Percentiles rank a stretch among this genome's conserved stretches.
Evolutionary conservation across 768 basidiomycete genomes (phyloP).

Genomic region (Suillus paluster): DNA sequence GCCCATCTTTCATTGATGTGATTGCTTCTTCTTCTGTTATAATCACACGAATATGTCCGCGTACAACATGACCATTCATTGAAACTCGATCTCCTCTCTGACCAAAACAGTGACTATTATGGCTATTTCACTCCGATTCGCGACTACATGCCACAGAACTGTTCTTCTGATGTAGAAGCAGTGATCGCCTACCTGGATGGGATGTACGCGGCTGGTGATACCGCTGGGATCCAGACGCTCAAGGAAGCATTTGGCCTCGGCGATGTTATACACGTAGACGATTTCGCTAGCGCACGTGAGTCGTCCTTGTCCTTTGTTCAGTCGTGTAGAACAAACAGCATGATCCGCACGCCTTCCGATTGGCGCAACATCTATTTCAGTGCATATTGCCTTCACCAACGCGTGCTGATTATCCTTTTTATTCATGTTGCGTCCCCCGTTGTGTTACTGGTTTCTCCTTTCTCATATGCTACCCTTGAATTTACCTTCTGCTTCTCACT

Average conservation of each 20-base stretch:
- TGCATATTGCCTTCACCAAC: background rate
- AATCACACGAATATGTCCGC: background rate
- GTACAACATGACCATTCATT: background rate
- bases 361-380: background rate
- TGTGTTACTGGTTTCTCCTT: background rate
- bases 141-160: slow-evolving; percentile 70
- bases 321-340: background rate
- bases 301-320: background rate
- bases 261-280: slow-evolving; percentile 62
- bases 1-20: background rate
- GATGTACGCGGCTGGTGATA: slow-evolving; percentile 51
- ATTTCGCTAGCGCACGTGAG: slow-evolving; percentile 62
- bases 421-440: too few species aligned
- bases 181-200: slow-evolving; percentile 65
- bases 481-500: background rate
- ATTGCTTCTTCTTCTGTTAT: background rate
- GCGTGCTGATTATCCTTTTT: too few species aligned
- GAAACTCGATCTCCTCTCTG: too few species aligned
- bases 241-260: slow-evolving; percentile 65
- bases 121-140: slow-evolving; percentile 75
- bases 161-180: slow-evolving; percentile 71
- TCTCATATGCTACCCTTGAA: background rate
- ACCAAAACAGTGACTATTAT: slow-evolving; percentile 21
- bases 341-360: background rate
- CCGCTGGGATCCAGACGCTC: slow-evolving; percentile 52